Evolutionary conservation across 768 basidiomycete genomes (phyloP).

Genomic region (Gelatoporia subvermispora): DNA sequence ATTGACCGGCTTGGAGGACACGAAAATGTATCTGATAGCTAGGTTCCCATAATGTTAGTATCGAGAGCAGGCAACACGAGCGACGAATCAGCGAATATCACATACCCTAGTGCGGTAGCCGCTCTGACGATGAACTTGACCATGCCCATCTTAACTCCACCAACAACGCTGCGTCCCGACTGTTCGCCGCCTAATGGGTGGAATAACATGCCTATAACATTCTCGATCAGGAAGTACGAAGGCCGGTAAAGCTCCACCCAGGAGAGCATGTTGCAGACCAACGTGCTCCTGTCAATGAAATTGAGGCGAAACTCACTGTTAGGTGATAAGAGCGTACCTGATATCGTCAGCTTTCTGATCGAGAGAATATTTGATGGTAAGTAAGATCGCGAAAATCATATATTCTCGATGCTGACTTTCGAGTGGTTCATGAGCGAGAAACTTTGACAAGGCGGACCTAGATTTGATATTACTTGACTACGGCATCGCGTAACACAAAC

Average conservation of each 20-base stretch:
- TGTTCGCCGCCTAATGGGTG: constrained; percentile 41
- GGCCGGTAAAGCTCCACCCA: constrained; percentile 64
- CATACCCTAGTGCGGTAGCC: constrained; percentile 61
- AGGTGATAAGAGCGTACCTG: constrained; percentile 32
- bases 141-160: constrained; percentile 45
- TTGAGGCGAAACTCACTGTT: background rate
- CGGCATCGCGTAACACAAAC: background rate
- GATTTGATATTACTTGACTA: background rate
- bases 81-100: too few species aligned
- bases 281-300: constrained; percentile 42
- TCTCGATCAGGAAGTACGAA: constrained; percentile 64
- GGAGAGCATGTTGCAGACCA: constrained; percentile 67
- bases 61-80: too few species aligned
- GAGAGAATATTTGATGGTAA: background rate
- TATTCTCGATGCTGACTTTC: constrained; percentile 37
- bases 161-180: constrained; percentile 29
- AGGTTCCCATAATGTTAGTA: constrained; percentile 7
- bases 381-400: too few species aligned
- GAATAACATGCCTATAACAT: constrained; percentile 58
- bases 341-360: constrained; percentile 54
- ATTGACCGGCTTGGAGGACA: constrained; percentile 65
- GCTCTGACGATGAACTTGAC: constrained; percentile 63
- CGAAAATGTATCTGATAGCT: constrained; percentile 67
- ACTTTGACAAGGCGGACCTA: constrained; percentile 75
- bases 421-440: constrained; percentile 62